A percentile compares a stretch with the other conserved stretches of the same genome.
Evolutionary conservation across 179 eudicot species (phyloP).

Genomic region (Silene coronaria): DNA sequence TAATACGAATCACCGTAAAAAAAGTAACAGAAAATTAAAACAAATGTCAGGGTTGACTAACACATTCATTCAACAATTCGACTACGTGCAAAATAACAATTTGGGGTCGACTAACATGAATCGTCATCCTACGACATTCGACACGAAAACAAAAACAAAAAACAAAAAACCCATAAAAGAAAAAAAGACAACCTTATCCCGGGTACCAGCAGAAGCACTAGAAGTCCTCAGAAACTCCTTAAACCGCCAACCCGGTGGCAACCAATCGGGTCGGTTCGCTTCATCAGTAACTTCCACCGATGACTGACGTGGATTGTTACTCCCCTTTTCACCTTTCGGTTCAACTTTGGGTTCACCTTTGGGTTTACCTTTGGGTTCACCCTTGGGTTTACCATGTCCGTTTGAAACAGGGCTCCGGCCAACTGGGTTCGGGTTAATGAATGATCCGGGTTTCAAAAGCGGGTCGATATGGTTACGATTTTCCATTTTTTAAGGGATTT

Average conservation of each 20-base stretch:
- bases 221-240: conserved; percentile 26
- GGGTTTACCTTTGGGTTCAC: neutral
- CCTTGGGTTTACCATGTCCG: neutral
- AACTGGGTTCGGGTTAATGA: conserved; percentile 27
- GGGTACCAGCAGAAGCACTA: conserved; percentile 46
- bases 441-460: conserved; percentile 29
- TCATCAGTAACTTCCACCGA: neutral
- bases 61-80: neutral
- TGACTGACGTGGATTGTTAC: neutral
- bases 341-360: too few species aligned
- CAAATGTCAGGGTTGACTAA: neutral
- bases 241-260: conserved; percentile 39
- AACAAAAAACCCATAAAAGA: neutral
- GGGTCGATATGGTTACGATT: conserved; percentile 25
- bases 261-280: conserved; percentile 31
- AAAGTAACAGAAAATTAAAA: too few species aligned
- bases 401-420: neutral
- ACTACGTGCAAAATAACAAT: neutral
- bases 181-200: conserved; percentile 33
- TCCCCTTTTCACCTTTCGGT: too few species aligned
- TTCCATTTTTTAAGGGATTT: conserved; percentile 2
- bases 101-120: neutral
- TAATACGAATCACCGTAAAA: too few species aligned
- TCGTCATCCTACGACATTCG: neutral
- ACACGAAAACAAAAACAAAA: neutral